phyloP scores from a whole-genome alignment of 139 green algal species.

The Chlamydomonas asymmetrica region DNA sequence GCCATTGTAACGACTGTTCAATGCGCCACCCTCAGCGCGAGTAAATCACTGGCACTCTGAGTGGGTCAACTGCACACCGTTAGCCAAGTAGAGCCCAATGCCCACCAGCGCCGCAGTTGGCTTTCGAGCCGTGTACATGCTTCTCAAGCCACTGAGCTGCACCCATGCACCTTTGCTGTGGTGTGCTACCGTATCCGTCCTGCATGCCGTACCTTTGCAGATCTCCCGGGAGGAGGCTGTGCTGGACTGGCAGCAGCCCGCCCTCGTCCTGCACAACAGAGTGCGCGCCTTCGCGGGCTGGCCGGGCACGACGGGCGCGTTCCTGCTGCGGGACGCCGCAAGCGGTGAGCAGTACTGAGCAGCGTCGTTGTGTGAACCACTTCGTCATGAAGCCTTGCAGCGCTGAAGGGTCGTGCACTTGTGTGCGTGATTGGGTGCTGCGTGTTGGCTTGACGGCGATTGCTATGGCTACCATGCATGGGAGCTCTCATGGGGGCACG shows the following conservation, averaged over 20 bases:
- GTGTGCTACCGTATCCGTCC: no score
- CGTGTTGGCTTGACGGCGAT: no score
- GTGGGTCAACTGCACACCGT: background rate
- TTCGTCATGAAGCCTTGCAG: no score
- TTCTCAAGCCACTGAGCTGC: background rate
- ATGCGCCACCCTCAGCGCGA: no score
- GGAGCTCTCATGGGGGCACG: no score
- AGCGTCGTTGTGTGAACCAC: no score
- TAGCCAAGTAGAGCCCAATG: background rate
- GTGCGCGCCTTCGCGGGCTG: conserved; percentile 82
- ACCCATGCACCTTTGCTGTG: background rate
- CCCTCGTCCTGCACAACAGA: conserved; percentile 77
- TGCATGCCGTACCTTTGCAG: conserved; percentile 25
- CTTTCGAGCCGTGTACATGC: background rate
- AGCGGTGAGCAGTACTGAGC: no score
- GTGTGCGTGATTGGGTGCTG: no score
- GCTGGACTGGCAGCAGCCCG: conserved; percentile 64
- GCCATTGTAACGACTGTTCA: no score
- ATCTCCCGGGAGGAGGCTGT: conserved; percentile 70
- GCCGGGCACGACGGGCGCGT: conserved; percentile 69
- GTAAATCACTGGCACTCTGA: no score
- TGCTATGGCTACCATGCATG: no score
- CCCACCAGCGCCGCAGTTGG: background rate
- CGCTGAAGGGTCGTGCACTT: no score
- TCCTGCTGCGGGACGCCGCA: conserved; percentile 42